phyloP scores from a whole-genome alignment of 2,329 filamentous ascomycete species.

The Alternaria triticimaculans region DNA sequence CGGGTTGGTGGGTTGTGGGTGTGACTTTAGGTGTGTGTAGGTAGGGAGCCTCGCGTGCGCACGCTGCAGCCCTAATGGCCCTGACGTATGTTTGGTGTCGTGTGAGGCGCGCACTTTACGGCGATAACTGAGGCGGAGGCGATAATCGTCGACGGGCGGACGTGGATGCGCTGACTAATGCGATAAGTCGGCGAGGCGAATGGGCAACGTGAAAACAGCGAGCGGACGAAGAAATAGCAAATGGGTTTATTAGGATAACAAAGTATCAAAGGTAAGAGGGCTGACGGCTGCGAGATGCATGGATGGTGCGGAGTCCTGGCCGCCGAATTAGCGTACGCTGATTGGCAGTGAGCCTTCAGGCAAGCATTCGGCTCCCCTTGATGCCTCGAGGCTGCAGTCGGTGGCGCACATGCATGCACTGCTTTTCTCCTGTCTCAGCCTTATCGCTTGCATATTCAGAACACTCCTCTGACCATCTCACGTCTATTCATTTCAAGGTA shows the following conservation, averaged over 20 bases:
- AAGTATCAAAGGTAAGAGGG: constrained; percentile 5
- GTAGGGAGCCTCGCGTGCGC: constrained; percentile 18
- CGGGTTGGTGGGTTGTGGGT: constrained; percentile 2
- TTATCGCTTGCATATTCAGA: neutral
- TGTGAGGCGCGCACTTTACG: constrained; percentile 4
- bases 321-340: constrained; percentile 5
- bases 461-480: neutral
- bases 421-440: constrained; percentile 9
- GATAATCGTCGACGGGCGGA: neutral
- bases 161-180: neutral
- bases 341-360: constrained; percentile 1
- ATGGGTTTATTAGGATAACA: constrained; percentile 1
- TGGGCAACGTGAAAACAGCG: neutral
- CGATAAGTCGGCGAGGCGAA: neutral
- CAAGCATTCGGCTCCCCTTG: neutral
- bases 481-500: neutral
- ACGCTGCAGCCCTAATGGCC: neutral
- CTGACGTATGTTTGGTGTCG: constrained; percentile 3
- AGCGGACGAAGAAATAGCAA: constrained; percentile 14
- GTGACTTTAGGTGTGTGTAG: neutral
- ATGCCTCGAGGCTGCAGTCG: neutral
- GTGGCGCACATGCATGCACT: constrained; percentile 7
- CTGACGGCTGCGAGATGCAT: neutral
- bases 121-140: neutral
- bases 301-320: constrained; percentile 13